Base-by-base conservation (phyloP, 352 stramenopile species). In the Phytophthora melonis region DNA sequence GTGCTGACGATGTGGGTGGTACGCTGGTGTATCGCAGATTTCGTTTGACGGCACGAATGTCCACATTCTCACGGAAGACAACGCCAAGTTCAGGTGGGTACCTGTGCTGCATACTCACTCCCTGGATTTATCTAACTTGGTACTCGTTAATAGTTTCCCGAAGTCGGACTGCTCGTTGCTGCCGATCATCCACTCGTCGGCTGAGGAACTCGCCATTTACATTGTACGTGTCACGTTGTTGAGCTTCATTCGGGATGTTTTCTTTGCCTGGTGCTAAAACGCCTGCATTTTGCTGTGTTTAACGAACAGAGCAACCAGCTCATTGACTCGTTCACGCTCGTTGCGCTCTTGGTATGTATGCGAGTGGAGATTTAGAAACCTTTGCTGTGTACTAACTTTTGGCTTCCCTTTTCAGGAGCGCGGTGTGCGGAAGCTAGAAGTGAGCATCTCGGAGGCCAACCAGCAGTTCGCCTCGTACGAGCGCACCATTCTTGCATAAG, bases 101-200 rank as follows among this genome's bases (percentile, higher is more conserved):
- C 14, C 3, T 14, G 16, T 36, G 45, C 36, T 34, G 30, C 18
- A 16, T 11, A 13, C 6, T 49, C 7, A 45, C 53, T 49, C 3
- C 62, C 8, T 50, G 8, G 3, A 41, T 30, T 30, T 5, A 30
- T 21, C 47, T 25, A 25, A 54, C 32, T 19, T 66, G 9, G 52
- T 39, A 6, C 16, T 53, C 2, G 47, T 63, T 3, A 63, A 10
- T 57, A 96, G 91, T 66, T 98, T 99, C 74, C 98, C 98, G 0
- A 93, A 92, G 70, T 74, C 83, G 23, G 98, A 99, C 72, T 99
- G 97, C 84, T 95, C 93, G 49, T 78, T 99, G 66, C 79, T 99
- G 27, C 98, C 98, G 13, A 98, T 99, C 49, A 86, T 98, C 27
- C 98, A 99, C 86, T 99, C 97, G 25, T 99, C 97, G 8, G 94